phyloP scores from a whole-genome alignment of 2,329 filamentous ascomycete genomes.

The Aspergillus sp. region DNA sequence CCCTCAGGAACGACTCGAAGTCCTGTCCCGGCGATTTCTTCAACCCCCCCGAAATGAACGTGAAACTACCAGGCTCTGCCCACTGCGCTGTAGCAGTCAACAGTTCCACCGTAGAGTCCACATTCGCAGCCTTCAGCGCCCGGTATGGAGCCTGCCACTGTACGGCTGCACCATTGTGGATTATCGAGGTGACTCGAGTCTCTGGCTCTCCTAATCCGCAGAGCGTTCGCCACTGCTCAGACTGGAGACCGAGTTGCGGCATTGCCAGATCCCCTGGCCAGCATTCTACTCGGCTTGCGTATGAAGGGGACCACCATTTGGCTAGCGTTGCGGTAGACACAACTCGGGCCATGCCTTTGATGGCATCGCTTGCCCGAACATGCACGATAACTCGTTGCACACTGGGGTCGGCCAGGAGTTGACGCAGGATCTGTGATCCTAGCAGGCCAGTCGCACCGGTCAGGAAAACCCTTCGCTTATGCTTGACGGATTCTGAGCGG shows the following conservation, averaged over 20 bases:
- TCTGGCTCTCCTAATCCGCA: background rate
- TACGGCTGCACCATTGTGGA: slow-evolving; percentile 15
- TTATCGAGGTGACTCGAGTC: slow-evolving; percentile 7
- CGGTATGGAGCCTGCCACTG: slow-evolving; percentile 10
- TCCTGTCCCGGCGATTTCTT: background rate
- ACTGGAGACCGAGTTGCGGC: slow-evolving; percentile 4
- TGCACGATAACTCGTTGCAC: slow-evolving; percentile 3
- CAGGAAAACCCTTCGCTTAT: background rate
- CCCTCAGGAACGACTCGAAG: background rate
- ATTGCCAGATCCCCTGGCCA: slow-evolving; percentile 11
- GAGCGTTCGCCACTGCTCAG: slow-evolving; percentile 1
- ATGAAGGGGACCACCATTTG: slow-evolving; percentile 10
- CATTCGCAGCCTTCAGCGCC: slow-evolving; percentile 8
- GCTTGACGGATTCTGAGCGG: background rate
- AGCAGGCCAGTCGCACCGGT: slow-evolving; percentile 13
- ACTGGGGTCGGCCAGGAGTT: background rate
- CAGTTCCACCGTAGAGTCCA: slow-evolving; percentile 8
- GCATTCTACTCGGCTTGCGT: background rate
- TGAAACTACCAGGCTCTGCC: background rate
- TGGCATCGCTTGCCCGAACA: slow-evolving; percentile 5
- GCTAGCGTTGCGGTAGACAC: background rate
- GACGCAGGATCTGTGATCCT: slow-evolving; percentile 11
- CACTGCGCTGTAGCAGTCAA: background rate
- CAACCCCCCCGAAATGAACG: background rate
- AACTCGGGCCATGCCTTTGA: slow-evolving; percentile 1